A percentile compares a stretch with the other conserved stretches of the same genome.
These are phyloP conservation scores for Phytophthora cryptogea DNA, from an alignment of 352 stramenopile species.

Conservation along the genomic window DNA sequence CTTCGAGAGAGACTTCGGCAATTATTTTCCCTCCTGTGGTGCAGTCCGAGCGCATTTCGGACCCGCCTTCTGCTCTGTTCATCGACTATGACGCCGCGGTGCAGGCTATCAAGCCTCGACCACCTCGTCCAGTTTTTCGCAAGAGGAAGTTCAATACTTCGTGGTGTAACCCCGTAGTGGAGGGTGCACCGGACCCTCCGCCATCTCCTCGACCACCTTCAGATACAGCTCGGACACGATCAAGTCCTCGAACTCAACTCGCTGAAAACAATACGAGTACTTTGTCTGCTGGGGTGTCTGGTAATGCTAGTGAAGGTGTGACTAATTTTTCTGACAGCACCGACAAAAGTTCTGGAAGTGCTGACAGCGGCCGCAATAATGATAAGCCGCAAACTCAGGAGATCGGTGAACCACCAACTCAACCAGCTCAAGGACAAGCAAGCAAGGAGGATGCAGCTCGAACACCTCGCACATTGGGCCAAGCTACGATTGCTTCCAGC, in stretches of 20 bases:
- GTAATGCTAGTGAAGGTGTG: neutral
- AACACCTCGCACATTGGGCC: conserved; percentile 7
- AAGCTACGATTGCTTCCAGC: conserved; percentile 7
- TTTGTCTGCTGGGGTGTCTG: neutral
- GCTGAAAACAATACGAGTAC: neutral
- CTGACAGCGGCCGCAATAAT: neutral
- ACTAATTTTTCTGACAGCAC: neutral
- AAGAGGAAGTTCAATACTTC: conserved; percentile 66
- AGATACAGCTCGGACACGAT: neutral
- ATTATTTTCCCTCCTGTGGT: conserved; percentile 57
- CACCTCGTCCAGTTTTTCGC: conserved; percentile 49
- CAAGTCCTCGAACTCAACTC: conserved; percentile 10
- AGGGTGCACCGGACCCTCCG: conserved; percentile 1
- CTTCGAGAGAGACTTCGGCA: conserved; percentile 39
- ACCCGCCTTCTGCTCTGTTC: conserved; percentile 58
- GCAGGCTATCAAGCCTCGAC: conserved; percentile 57
- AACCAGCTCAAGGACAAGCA: neutral
- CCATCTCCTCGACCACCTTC: conserved; percentile 14
- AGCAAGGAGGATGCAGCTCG: conserved; percentile 28
- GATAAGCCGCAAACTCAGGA: conserved; percentile 1
- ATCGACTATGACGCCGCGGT: conserved; percentile 75
- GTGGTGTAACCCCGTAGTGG: conserved; percentile 76
- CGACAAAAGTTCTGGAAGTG: neutral
- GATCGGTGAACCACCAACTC: neutral
- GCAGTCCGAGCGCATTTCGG: conserved; percentile 29